Evolutionary conservation across 139 green algal genomes (phyloP).

Genomic region (Picochlorum sp.): DNA sequence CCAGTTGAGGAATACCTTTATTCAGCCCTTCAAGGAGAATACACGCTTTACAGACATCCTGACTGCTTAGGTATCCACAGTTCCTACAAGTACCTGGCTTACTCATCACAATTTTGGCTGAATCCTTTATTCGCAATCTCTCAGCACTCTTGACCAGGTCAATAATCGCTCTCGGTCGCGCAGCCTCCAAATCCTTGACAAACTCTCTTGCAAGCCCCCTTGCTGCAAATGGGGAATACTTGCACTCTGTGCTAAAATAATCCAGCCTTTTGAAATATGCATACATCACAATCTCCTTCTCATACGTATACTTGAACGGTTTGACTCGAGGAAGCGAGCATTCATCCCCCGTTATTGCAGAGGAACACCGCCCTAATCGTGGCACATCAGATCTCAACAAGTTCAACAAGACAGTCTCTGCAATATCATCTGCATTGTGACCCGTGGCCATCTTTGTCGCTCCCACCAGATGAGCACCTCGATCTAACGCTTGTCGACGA

Average conservation of each 20-base stretch:
- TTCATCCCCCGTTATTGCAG: constrained; percentile 74
- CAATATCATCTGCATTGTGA: constrained; percentile 96
- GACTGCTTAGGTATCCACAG: constrained; percentile 80
- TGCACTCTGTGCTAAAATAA: constrained; percentile 95
- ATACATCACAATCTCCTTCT: constrained; percentile 99
- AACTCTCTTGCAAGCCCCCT: constrained; percentile 85
- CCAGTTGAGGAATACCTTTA: constrained; percentile 47
- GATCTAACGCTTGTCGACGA: constrained; percentile 79
- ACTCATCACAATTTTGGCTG: background rate
- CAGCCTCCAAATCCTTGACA: constrained; percentile 90
- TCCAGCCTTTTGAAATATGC: constrained; percentile 97
- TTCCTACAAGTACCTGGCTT: constrained; percentile 51
- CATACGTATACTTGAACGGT: constrained; percentile 93
- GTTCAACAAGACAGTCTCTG: constrained; percentile 96
- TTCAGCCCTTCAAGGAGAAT: constrained; percentile 81
- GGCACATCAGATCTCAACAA: constrained; percentile 83
- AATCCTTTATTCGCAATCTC: constrained; percentile 36
- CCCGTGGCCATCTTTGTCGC: constrained; percentile 77
- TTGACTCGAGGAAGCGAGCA: constrained; percentile 82
- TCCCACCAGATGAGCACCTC: constrained; percentile 58
- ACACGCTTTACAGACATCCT: constrained; percentile 85
- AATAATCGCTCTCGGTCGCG: constrained; percentile 67
- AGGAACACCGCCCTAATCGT: constrained; percentile 70
- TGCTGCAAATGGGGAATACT: constrained; percentile 91
- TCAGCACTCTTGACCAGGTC: constrained; percentile 81